Base-by-base conservation (phyloP, 257 asterid genomes). In the Plantago major region DNA sequence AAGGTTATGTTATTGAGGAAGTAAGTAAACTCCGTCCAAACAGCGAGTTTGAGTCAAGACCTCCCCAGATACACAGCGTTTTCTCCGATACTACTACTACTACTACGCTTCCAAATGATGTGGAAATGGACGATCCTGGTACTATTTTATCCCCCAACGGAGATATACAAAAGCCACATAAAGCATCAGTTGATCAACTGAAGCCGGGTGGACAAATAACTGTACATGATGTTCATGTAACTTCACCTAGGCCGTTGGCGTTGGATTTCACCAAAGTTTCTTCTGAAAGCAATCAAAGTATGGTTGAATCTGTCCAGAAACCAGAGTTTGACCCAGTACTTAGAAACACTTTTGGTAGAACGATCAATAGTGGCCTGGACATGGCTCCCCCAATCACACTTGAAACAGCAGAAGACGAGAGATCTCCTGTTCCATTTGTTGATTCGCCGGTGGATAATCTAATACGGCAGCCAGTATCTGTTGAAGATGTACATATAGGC, bases 271-370 rank as follows among this genome's bases (percentile, higher is more conserved):
- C 76, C 74, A 62, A 38, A 71, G 73, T 61, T 66, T 66, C 80
- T 60, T 76, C 79, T 30, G 78, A 62, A 55, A 63, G 68, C 66
- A 76, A 59, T 47, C 75, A 64, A 60, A 56, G 16, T 65, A 73
- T 73, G 68, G 61, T 66, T 73, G 81, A 63, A 73, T 70, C 76
- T 67, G 61, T 70, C 37, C 79, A 66, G 69, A 77, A 73, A 55
- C 66, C 73, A 28, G 77, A 69, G 55, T 66, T 9, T 38, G 74
- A 75, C 30, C 51, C 74, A 53, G 63, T 46, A 30, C 78, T 81
- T 58, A 75, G 87, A 78, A 78, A 70, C 67, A 82, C 95, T 40
- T 74, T 82, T 42, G 81, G 81, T 50, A 79, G 74, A 73, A 62
- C 70, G 42, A 16, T 5, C 43, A 75, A 60, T 63, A 62, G 63